These are phyloP conservation scores for Leptosphaerulina australis DNA, from an alignment of 2,329 filamentous ascomycete genomes.

Conservation along the genomic window DNA sequence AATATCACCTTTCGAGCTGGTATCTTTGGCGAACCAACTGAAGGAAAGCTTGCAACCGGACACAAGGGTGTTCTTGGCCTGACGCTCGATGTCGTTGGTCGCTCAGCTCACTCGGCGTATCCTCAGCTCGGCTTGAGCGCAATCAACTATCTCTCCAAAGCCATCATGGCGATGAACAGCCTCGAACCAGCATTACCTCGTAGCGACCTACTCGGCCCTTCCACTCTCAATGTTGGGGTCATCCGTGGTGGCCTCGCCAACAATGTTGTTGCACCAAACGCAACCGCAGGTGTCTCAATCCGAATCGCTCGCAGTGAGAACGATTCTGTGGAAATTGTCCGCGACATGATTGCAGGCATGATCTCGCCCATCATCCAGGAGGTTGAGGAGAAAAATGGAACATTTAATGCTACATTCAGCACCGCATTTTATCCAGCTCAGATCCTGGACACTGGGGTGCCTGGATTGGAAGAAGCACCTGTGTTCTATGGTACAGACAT, in stretches of 20 bases:
- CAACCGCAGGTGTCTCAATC: slow-evolving; percentile 70
- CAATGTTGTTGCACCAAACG: slow-evolving; percentile 81
- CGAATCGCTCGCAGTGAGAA: slow-evolving; percentile 32
- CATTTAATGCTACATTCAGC: slow-evolving; percentile 23
- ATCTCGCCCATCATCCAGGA: slow-evolving; percentile 23
- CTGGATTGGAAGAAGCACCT: slow-evolving; percentile 29
- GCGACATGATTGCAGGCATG: slow-evolving; percentile 26
- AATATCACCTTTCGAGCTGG: slow-evolving; percentile 65
- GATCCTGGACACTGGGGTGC: slow-evolving; percentile 31
- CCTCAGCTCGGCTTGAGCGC: slow-evolving; percentile 85
- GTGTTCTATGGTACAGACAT: slow-evolving; percentile 38
- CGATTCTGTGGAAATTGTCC: slow-evolving; percentile 23
- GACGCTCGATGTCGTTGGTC: slow-evolving; percentile 69
- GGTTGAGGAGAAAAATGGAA: slow-evolving; percentile 21
- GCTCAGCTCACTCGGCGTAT: slow-evolving; percentile 85
- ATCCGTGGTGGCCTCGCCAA: slow-evolving; percentile 81
- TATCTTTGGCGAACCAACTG: slow-evolving; percentile 92
- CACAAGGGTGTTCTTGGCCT: slow-evolving; percentile 84
- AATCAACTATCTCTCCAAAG: slow-evolving; percentile 76
- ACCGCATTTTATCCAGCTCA: slow-evolving; percentile 19
- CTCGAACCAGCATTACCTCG: slow-evolving; percentile 52
- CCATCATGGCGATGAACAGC: slow-evolving; percentile 67
- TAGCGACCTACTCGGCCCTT: slow-evolving; percentile 48
- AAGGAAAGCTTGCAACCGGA: slow-evolving; percentile 81
- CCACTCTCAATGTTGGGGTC: slow-evolving; percentile 82